Percentiles rank a stretch among this genome's conserved stretches.
Evolutionary conservation across 768 basidiomycete species (phyloP).

Genomic region (Lentinula aciculospora): DNA sequence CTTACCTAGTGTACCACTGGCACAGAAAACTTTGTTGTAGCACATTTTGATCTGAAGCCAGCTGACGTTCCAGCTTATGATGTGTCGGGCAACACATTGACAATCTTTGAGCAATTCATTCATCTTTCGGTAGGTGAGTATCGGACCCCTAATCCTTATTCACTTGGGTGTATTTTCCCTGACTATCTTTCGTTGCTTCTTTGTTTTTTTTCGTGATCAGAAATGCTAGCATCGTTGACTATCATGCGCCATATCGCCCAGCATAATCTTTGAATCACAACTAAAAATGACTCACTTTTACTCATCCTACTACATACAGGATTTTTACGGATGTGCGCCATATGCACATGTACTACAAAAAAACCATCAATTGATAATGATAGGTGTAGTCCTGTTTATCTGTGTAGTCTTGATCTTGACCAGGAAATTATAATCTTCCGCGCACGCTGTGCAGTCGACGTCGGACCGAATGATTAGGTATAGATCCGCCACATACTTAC

Average conservation of each 20-base stretch:
- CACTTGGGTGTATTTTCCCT: neutral
- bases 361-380: no score
- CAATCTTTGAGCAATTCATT: conserved; percentile 49
- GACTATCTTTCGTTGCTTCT: conserved; percentile 22
- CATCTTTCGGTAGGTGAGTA: conserved; percentile 49
- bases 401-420: no score
- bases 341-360: neutral
- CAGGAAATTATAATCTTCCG: no score
- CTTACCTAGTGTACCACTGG: conserved; percentile 43
- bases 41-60: conserved; percentile 60
- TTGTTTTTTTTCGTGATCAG: conserved; percentile 33
- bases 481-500: no score
- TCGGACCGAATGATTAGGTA: no score
- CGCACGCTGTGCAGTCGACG: no score
- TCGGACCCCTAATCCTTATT: neutral
- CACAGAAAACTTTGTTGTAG: conserved; percentile 49
- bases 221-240: conserved; percentile 51
- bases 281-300: neutral
- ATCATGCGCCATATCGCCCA: conserved; percentile 63
- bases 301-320: neutral
- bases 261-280: conserved; percentile 27
- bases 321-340: neutral
- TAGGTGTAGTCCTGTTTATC: no score
- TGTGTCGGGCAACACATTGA: conserved; percentile 59
- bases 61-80: conserved; percentile 48